A percentile compares a stretch with the other conserved stretches of the same genome.
Conservation (phyloP, 2,329 filamentous ascomycete genomes). For the Nigrospora oryzae region DNA sequence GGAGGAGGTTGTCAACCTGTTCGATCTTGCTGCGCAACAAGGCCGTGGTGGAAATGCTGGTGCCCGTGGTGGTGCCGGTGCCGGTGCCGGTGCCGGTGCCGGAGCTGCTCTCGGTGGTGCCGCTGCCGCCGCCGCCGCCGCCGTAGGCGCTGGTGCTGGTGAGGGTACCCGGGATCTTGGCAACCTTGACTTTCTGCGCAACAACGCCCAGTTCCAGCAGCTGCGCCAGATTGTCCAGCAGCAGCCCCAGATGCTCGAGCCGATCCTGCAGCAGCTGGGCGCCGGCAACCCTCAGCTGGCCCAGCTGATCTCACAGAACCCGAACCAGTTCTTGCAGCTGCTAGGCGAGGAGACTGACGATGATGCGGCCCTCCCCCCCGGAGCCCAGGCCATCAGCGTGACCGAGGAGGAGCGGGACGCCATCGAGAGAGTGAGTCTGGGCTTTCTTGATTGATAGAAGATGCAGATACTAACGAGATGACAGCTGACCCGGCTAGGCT, state of each 20-base stretch:
- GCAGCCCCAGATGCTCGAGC: constrained; percentile 96
- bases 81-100: constrained; percentile 25
- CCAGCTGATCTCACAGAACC: constrained; percentile 83
- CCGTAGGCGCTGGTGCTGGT: constrained; percentile 38
- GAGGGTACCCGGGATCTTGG: constrained; percentile 32
- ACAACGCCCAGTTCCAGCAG: constrained; percentile 97
- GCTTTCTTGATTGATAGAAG: neutral
- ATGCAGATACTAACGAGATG: constrained; percentile 5
- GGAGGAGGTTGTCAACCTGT: constrained; percentile 66
- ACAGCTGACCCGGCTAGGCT: constrained; percentile 85
- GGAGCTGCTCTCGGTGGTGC: constrained; percentile 7
- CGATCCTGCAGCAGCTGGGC: constrained; percentile 91
- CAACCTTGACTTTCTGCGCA: constrained; percentile 87
- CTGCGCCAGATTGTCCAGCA: constrained; percentile 95
- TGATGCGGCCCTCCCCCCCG: constrained; percentile 77
- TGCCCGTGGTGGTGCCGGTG: constrained; percentile 27
- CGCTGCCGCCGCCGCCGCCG: constrained; percentile 32
- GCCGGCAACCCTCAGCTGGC: constrained; percentile 92
- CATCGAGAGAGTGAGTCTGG: constrained; percentile 73
- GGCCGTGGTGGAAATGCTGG: constrained; percentile 32
- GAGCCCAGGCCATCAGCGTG: constrained; percentile 80
- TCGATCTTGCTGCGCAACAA: constrained; percentile 83
- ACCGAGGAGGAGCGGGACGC: constrained; percentile 95
- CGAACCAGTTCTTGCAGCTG: constrained; percentile 85
- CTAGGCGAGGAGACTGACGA: constrained; percentile 82